A percentile compares a stretch with the other conserved stretches of the same genome.
Evolutionary conservation across 352 stramenopile species (phyloP).

Genomic region (Pythium angustatum): DNA sequence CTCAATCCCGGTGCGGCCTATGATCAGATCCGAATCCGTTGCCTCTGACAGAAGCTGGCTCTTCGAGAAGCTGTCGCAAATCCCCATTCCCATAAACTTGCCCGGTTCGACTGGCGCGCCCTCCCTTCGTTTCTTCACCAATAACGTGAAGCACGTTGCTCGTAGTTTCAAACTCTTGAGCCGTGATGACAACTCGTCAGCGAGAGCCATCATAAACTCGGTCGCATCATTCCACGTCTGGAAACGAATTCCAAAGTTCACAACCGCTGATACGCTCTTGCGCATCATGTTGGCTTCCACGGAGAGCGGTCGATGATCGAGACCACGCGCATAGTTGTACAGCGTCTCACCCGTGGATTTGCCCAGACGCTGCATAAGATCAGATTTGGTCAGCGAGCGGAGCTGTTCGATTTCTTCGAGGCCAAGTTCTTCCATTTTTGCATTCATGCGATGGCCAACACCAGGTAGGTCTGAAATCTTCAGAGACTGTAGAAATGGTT

Average conservation of each 20-base stretch:
- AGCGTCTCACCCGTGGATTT: slow-evolving; percentile 73
- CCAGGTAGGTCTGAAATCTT: slow-evolving; percentile 78
- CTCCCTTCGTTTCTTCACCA: slow-evolving; percentile 81
- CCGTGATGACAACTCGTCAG: slow-evolving; percentile 66
- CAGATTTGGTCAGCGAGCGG: slow-evolving; percentile 43
- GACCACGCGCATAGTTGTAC: slow-evolving; percentile 72
- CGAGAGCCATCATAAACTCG: slow-evolving; percentile 79
- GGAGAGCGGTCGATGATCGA: slow-evolving; percentile 68
- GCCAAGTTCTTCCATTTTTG: slow-evolving; percentile 70
- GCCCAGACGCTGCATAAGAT: slow-evolving; percentile 65
- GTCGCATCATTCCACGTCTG: slow-evolving; percentile 72
- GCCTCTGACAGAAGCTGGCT: slow-evolving; percentile 54
- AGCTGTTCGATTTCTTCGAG: slow-evolving; percentile 70
- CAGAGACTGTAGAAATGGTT: slow-evolving; percentile 69
- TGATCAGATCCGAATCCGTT: slow-evolving; percentile 55
- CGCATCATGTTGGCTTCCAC: slow-evolving; percentile 71
- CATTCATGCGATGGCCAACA: slow-evolving; percentile 62
- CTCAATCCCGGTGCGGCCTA: slow-evolving; percentile 54
- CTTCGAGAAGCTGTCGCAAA: slow-evolving; percentile 88
- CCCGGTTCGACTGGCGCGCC: slow-evolving; percentile 66
- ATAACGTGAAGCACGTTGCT: slow-evolving; percentile 70
- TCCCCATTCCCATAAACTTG: slow-evolving; percentile 89
- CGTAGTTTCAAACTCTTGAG: slow-evolving; percentile 61
- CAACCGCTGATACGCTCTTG: slow-evolving; percentile 91
- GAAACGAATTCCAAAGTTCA: slow-evolving; percentile 93